Conservation (phyloP, 2,329 filamentous ascomycete species). For the Paramyrothecium sp. region DNA sequence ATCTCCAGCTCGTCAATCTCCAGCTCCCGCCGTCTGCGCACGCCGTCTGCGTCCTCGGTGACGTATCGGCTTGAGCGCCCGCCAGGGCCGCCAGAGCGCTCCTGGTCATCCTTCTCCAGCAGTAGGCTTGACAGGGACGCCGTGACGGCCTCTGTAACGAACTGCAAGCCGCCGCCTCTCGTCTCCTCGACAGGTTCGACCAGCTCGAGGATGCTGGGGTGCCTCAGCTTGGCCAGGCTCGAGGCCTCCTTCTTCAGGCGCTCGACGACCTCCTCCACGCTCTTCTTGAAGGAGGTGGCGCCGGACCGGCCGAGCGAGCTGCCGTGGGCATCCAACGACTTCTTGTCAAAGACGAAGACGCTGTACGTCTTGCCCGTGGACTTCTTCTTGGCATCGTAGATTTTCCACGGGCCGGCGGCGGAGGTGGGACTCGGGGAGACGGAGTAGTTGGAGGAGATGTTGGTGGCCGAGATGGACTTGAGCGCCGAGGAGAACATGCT, state of each 20-base stretch:
- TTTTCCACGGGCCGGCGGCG: constrained; percentile 90
- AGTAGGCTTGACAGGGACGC: constrained; percentile 81
- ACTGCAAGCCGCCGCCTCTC: constrained; percentile 86
- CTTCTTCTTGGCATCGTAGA: constrained; percentile 97
- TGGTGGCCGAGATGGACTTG: constrained; percentile 87
- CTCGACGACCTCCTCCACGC: constrained; percentile 87
- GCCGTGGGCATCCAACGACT: constrained; percentile 67
- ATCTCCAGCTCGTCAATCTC: constrained; percentile 98
- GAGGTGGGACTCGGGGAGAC: constrained; percentile 75
- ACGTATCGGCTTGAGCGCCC: constrained; percentile 77
- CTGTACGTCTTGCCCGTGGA: constrained; percentile 85
- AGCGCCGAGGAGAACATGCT: constrained; percentile 89
- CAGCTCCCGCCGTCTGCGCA: constrained; percentile 71
- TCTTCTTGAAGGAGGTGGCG: constrained; percentile 70
- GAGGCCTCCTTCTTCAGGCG: constrained; percentile 89
- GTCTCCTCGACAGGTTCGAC: constrained; percentile 96
- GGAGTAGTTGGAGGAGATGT: constrained; percentile 90
- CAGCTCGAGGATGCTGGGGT: constrained; percentile 89
- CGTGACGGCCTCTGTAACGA: constrained; percentile 89
- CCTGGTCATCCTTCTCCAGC: constrained; percentile 86
- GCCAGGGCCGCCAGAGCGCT: constrained; percentile 65
- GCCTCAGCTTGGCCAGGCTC: constrained; percentile 80
- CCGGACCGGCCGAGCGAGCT: constrained; percentile 36
- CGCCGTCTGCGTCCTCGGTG: constrained; percentile 74
- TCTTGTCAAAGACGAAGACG: constrained; percentile 92